Conservation (phyloP, 495 filamentous ascomycete species). For the Pyrenopolyporus hunteri region DNA sequence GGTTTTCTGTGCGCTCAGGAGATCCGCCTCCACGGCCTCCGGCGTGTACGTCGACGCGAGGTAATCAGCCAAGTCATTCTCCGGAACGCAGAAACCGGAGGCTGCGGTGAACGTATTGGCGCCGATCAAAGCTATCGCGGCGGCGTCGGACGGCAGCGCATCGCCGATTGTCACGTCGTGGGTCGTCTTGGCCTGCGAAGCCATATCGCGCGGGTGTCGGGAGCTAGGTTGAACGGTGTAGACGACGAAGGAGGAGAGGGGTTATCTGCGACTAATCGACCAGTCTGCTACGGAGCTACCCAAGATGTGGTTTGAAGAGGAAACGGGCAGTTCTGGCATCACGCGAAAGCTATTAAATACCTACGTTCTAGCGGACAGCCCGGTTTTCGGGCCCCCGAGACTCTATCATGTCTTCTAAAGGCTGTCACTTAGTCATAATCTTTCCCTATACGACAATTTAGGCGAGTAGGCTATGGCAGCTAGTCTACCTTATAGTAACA, state of each 20-base stretch:
- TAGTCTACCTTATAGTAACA: no score
- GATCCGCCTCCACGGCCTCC: constrained; percentile 33
- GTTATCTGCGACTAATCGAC: not conserved
- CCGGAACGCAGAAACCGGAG: constrained; percentile 46
- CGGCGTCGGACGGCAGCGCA: constrained; percentile 41
- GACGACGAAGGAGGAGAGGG: not conserved
- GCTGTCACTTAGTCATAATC: no score
- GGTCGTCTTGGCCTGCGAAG: constrained; percentile 1
- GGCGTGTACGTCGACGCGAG: constrained; percentile 39
- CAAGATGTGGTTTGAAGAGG: not conserved
- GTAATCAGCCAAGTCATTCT: constrained; percentile 43
- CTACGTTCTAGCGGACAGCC: not conserved
- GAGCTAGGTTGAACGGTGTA: not conserved
- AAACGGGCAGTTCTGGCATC: not conserved
- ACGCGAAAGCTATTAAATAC: no score
- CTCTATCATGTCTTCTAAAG: not conserved
- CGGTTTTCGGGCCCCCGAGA: not conserved
- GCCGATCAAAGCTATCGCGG: constrained; percentile 45
- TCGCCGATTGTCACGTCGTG: constrained; percentile 37
- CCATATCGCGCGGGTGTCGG: constrained; percentile 6
- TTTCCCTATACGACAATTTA: no score
- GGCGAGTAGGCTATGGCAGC: no score
- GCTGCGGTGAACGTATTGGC: constrained; percentile 42
- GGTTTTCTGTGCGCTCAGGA: constrained; percentile 34
- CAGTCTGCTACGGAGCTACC: not conserved